These are phyloP conservation scores for Cytospora piceicola DNA, from an alignment of 2,329 filamentous ascomycete species.

Conservation along the genomic window DNA sequence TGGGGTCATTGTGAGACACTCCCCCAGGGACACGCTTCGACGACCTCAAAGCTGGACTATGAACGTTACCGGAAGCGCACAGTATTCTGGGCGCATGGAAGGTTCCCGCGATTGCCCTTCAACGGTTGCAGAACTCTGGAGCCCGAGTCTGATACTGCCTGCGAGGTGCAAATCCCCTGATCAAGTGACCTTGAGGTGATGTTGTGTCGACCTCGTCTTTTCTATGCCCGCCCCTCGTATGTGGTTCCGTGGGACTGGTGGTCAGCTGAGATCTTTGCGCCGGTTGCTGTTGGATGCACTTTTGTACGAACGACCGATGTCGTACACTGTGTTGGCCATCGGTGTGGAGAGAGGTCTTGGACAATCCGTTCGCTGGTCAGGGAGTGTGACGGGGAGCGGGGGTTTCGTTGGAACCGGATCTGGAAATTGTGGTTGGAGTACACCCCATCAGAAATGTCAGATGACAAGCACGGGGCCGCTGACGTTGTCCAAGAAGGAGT, in stretches of 20 bases:
- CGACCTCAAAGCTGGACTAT: background rate
- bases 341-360: background rate
- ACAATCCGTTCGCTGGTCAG: background rate
- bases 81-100: background rate
- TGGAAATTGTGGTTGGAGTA: background rate
- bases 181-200: conserved; percentile 22
- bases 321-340: background rate
- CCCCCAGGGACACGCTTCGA: background rate
- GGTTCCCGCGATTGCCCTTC: background rate
- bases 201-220: background rate
- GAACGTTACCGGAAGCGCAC: background rate
- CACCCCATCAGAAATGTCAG: background rate
- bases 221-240: background rate
- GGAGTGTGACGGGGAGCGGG: background rate
- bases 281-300: background rate
- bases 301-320: background rate
- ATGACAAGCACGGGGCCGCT: background rate
- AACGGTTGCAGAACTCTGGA: background rate
- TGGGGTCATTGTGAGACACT: background rate
- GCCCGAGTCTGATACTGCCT: background rate
- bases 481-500: conserved; percentile 3
- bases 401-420: background rate
- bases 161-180: background rate
- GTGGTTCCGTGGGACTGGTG: conserved; percentile 1
- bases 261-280: background rate